phyloP scores from a whole-genome alignment of 495 filamentous ascomycete genomes.

The Penicillium subrubescens region DNA sequence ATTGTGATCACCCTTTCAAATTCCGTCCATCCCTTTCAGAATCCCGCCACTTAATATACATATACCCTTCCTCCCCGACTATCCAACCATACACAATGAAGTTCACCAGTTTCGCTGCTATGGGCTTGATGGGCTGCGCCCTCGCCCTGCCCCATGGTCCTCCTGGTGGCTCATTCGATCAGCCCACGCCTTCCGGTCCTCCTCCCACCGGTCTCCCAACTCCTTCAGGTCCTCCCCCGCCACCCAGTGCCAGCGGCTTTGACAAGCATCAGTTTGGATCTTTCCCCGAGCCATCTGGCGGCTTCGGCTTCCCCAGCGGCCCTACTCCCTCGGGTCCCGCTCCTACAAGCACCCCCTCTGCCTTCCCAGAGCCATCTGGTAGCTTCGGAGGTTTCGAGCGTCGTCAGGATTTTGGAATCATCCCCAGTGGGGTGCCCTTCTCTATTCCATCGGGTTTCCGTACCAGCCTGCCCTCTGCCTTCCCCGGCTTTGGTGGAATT shows the following conservation, averaged over 20 bases:
- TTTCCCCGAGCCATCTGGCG: constrained; percentile 1
- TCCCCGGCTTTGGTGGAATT: not conserved
- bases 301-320: not conserved
- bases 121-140: constrained; percentile 34
- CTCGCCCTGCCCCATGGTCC: constrained; percentile 26
- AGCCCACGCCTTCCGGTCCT: not conserved
- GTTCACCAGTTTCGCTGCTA: constrained; percentile 20
- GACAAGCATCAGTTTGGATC: constrained; percentile 3
- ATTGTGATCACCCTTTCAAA: not conserved
- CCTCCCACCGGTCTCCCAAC: constrained; percentile 3
- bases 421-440: not conserved
- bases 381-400: not conserved
- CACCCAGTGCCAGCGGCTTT: not conserved
- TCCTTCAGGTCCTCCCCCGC: not conserved
- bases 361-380: not conserved
- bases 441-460: constrained; percentile 9
- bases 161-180: constrained; percentile 3
- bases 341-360: not conserved
- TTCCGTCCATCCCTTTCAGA: not conserved
- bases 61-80: not conserved
- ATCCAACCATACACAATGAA: constrained; percentile 21
- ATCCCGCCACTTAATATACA: not conserved
- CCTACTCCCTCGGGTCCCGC: not conserved
- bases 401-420: not conserved
- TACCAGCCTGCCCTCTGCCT: not conserved